Base-by-base conservation (phyloP, 1,139 yeast genomes). In the Geotrichum siamense region DNA sequence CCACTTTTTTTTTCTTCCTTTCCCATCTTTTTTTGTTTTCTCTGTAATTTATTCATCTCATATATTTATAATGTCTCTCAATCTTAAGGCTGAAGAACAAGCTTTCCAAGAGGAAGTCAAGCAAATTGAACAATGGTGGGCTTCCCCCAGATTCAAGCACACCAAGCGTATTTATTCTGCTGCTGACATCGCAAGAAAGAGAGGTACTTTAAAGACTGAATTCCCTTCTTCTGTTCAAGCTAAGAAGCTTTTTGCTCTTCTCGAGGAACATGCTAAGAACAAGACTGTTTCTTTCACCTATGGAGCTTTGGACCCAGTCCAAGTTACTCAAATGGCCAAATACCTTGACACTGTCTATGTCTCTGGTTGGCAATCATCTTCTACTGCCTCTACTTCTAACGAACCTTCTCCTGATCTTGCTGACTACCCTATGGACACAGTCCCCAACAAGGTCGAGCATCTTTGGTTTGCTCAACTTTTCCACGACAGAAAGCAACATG, bases 361-460 rank as follows among this genome's bases (percentile, higher is more conserved):
- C 54, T 83, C 95, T 40, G 98, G 98, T 48, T 89, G 98, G 98
- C 97, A 91, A 71, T 87, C 95, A 67, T 87, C 96, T 43, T 86
- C 96, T 28, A 89, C 96, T 43, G 96, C 97, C 46, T 89, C 96
- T 22, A 84, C 96, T 40, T 84, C 96, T 34, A 89, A 91, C 65
- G 97, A 89, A 69, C 97, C 97, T 39, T 85, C 94, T 34, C 97
- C 97, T 49, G 98, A 91, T 74, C 76, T 91, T 62, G 98, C 97
- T 49, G 98, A 91, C 68, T 91, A 91, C 69, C 97, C 97, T 47
- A 83, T 82, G 83, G 96, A 91, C 69, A 91, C 98, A 34, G 98
- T 91, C 50, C 98, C 98, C 61, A 89, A 89, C 74, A 91, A 91
- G 75, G 96, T 87, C 54, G 94, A 91, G 68, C 96, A 91, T 65